Percentiles rank a stretch among this genome's conserved stretches.
Evolutionary conservation across 2,329 filamentous ascomycete species (phyloP).

Genomic region (Tolypocladium cylindrosporum): DNA sequence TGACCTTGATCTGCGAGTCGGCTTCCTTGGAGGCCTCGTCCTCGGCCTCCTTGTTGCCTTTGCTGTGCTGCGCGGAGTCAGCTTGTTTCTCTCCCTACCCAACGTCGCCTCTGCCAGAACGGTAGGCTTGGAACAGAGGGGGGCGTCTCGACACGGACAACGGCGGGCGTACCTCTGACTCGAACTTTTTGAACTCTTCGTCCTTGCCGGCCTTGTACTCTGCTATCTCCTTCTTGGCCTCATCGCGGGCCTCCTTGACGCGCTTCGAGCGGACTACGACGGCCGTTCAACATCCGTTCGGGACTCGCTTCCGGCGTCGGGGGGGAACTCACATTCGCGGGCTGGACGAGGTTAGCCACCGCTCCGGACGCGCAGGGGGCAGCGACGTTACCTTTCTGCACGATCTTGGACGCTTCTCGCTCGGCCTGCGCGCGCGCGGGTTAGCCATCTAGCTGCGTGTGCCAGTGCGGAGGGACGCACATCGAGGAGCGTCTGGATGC

Average conservation of each 20-base stretch:
- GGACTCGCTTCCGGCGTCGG: background rate
- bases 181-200: slow-evolving; percentile 88
- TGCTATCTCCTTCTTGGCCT: slow-evolving; percentile 97
- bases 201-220: slow-evolving; percentile 86
- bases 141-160: background rate
- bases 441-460: background rate
- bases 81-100: background rate
- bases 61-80: slow-evolving; percentile 58
- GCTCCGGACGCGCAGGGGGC: background rate
- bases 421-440: slow-evolving; percentile 59
- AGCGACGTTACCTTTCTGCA: slow-evolving; percentile 67
- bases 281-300: slow-evolving; percentile 1
- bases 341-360: slow-evolving; percentile 37
- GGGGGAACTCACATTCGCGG: slow-evolving; percentile 65
- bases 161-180: slow-evolving; percentile 48
- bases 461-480: slow-evolving; percentile 39
- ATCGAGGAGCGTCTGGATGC: slow-evolving; percentile 97
- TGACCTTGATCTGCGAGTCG: slow-evolving; percentile 72
- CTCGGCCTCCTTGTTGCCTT: slow-evolving; percentile 75
- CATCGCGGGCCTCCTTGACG: slow-evolving; percentile 90
- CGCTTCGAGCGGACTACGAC: slow-evolving; percentile 68
- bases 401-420: slow-evolving; percentile 97
- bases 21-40: slow-evolving; percentile 70
- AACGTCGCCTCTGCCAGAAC: no score
- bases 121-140: background rate